Evolutionary conservation across 1,284 basidiomycete genomes (phyloP).

Genomic region (Cystobasidiaceae sp.): DNA sequence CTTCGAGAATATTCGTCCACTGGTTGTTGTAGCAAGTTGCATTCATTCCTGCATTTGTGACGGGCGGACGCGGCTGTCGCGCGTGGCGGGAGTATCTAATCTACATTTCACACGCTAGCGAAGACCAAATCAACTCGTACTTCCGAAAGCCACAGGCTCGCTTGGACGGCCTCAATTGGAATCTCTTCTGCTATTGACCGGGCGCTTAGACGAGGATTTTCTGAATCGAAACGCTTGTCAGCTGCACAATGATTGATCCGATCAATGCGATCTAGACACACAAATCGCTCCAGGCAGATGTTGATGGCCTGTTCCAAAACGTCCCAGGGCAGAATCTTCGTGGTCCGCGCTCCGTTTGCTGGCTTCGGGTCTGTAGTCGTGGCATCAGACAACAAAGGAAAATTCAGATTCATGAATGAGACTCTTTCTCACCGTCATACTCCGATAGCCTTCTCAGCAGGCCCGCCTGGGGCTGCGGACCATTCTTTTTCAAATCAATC

Average conservation of each 20-base stretch:
- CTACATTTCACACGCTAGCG: no score
- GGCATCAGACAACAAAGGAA: neutral
- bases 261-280: no score
- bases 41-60: neutral
- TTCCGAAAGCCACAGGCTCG: no score
- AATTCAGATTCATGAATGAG: no score
- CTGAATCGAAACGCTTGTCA: no score
- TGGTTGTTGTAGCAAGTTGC: neutral
- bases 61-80: no score
- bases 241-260: no score
- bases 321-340: neutral
- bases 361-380: neutral
- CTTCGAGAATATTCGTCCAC: neutral
- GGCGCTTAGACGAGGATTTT: no score
- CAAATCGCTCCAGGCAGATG: neutral
- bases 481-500: neutral
- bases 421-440: neutral
- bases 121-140: no score
- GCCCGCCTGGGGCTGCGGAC: neutral
- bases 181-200: no score
- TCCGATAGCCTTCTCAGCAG: neutral
- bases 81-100: no score
- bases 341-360: neutral
- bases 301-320: neutral
- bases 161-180: no score